Conservation (phyloP, 179 eudicot species). For the Carnegiea gigantea region DNA sequence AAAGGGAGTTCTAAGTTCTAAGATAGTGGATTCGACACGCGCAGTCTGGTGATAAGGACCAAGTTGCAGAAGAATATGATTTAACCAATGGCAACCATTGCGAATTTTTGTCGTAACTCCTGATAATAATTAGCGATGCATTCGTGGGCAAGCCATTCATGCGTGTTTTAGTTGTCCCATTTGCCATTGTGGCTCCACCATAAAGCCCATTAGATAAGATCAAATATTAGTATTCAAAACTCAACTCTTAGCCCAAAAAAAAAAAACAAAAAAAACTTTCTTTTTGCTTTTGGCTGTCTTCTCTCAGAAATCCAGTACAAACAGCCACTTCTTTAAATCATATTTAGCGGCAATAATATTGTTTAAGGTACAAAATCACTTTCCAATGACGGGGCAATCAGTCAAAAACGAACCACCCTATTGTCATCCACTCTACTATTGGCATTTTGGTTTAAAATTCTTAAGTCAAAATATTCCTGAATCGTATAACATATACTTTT, state of each 20-base stretch:
- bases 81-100: not conserved
- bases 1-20: not conserved
- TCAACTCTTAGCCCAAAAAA: not conserved
- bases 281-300: not conserved
- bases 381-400: not conserved
- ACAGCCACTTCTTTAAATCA: not conserved
- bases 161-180: constrained; percentile 6
- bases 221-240: not conserved
- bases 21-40: not conserved
- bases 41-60: not conserved
- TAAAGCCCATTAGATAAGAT: not conserved
- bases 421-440: not conserved
- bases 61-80: not conserved
- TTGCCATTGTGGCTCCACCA: not conserved
- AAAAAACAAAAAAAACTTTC: too few relatives aligned
- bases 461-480: not conserved
- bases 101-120: constrained; percentile 1
- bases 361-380: not conserved
- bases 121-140: not conserved
- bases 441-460: not conserved
- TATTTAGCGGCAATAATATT: not conserved
- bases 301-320: not conserved
- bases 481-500: not conserved
- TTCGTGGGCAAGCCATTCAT: constrained; percentile 7
- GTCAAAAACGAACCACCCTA: not conserved